phyloP scores from a whole-genome alignment of 2,329 filamentous ascomycete genomes.

The Epichloe scottii region DNA sequence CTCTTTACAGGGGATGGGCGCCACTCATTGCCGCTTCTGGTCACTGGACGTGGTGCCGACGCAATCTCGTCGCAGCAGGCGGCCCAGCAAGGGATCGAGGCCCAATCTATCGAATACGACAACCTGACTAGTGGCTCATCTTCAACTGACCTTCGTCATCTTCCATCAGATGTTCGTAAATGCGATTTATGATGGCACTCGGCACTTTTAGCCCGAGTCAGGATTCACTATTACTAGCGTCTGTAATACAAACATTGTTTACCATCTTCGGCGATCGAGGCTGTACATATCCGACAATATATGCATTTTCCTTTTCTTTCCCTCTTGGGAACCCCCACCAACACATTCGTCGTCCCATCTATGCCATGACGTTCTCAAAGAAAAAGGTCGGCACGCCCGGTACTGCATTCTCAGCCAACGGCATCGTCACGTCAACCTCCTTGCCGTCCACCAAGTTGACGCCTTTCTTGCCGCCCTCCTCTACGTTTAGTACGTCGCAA shows the following conservation, averaged over 20 bases:
- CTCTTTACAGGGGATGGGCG: too few species aligned
- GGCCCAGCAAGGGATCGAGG: too few species aligned
- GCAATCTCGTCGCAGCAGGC: background rate
- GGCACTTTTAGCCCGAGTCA: too few species aligned
- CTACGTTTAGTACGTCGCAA: slow-evolving; percentile 60
- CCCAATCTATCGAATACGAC: background rate
- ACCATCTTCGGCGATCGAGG: background rate
- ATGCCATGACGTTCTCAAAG: slow-evolving; percentile 63
- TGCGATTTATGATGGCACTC: too few species aligned
- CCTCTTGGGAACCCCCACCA: background rate
- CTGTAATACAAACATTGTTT: too few species aligned
- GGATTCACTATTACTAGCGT: too few species aligned
- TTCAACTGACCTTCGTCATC: background rate
- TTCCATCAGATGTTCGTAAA: too few species aligned
- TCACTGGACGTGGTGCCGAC: background rate
- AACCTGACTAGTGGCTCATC: background rate
- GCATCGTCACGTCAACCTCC: slow-evolving; percentile 44
- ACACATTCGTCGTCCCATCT: background rate
- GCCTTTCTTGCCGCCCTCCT: slow-evolving; percentile 57
- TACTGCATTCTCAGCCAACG: slow-evolving; percentile 58
- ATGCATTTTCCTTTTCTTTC: background rate
- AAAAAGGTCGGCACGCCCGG: slow-evolving; percentile 72
- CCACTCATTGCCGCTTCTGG: too few species aligned
- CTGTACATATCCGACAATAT: background rate
- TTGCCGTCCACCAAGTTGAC: slow-evolving; percentile 37